Evolutionary conservation across 2,329 filamentous ascomycete genomes (phyloP), one percentile per base, ranked within the genome.

Genomic region (Beauveria sp.): DNA sequence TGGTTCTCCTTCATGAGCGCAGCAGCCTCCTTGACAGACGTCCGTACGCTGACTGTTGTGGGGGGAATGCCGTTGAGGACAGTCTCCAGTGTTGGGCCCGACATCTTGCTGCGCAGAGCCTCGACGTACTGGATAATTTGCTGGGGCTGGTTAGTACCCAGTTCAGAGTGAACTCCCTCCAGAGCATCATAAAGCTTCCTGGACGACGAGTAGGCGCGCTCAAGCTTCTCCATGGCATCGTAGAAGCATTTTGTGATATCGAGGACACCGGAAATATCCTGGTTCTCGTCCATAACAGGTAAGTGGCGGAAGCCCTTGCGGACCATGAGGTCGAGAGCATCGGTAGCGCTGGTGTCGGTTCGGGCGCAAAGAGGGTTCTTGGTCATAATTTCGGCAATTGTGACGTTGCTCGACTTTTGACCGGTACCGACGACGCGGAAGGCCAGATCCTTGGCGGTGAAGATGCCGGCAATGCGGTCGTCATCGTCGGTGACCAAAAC

Each of bases 181-280:
- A 99, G 79, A 40, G 95, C 95, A 79, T 98, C 95, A 74, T 99
- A 98, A 24, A 99, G 84, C 77, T 97, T 96, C 68, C 95, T 87
- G n/a, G 95, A 99, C 18, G 95, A 98, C 66, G 91, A 92, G 75
- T 99, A 99, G 56, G 95, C 95, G 57, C 95, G 89, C 80, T 99
- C 95, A 63, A 99, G 80, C 81, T 99, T 99, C 81, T 99, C 95
- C 95, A 99, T 99, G 49, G 95, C 95, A 77, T 99, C 95, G 77
- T 99, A 99, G 77, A 99, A 99, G 78, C 95, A 99, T 78, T 98
- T 99, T 62, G 95, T 99, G 69, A 99, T 99, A 75, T 99, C 95
- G 60, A 99, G 80, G 67, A 99, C 93, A 79, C 95, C 95, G 8
- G 93, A 96, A 65, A 99, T 99, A 72, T 99, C 93, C 77, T 99